Evolutionary conservation across 306 rosid species (phyloP).

Genomic region (Pyrus pyrifolia): DNA sequence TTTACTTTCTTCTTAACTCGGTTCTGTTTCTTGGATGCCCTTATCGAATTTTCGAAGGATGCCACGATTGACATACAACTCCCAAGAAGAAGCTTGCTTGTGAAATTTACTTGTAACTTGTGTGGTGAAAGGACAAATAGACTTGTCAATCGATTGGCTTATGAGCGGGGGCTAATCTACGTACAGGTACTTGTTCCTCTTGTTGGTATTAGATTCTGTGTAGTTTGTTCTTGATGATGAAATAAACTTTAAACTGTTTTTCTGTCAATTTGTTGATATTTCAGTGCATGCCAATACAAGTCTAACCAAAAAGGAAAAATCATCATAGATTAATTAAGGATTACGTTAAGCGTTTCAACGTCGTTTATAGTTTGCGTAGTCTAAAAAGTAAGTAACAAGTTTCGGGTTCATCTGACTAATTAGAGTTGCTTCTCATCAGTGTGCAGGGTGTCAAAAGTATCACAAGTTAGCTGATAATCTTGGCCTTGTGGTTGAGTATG

Average conservation of each 20-base stretch:
- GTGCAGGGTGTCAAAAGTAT: conserved; percentile 78
- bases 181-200: conserved; percentile 52
- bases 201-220: not conserved
- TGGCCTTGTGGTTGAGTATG: conserved; percentile 65
- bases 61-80: conserved; percentile 52
- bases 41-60: conserved; percentile 32
- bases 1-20: not conserved
- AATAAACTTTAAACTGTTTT: not conserved
- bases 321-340: not conserved
- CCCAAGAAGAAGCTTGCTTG: conserved; percentile 83
- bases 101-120: conserved; percentile 63
- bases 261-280: not conserved
- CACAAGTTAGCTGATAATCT: conserved; percentile 81
- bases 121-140: conserved; percentile 80
- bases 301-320: not conserved
- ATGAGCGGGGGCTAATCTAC: conserved; percentile 68
- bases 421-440: conserved; percentile 34
- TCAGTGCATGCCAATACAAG: not conserved
- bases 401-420: conserved; percentile 21
- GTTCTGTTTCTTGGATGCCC: not conserved
- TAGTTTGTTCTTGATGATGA: not conserved
- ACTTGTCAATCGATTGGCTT: conserved; percentile 70
- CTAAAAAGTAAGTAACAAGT: not conserved
- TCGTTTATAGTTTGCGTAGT: not conserved
- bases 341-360: not conserved